Evolutionary conservation across 106 monocot genomes (phyloP).

Genomic region (Apostasia shenzhenica): DNA sequence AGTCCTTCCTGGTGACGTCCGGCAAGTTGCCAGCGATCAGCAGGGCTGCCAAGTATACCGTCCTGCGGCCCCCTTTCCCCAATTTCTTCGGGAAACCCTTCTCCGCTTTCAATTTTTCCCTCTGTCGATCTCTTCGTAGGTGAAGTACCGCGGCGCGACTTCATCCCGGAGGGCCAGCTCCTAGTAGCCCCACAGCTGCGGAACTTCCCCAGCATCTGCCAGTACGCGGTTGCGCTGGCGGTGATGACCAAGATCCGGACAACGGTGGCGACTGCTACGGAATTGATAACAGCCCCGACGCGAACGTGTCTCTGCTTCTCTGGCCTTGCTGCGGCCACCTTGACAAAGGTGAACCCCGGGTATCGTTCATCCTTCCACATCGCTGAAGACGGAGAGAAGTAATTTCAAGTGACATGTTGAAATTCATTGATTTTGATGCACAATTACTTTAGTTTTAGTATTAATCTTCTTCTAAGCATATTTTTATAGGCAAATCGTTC

Average conservation of each 20-base stretch:
- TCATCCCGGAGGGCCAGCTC: background rate
- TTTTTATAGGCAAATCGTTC: too few species aligned
- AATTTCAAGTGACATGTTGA: too few species aligned
- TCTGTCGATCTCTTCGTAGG: slow-evolving; percentile 18
- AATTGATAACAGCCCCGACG: background rate
- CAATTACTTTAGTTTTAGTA: too few species aligned
- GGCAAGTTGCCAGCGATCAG: background rate
- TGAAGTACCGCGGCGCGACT: slow-evolving; percentile 5
- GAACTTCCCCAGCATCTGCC: background rate
- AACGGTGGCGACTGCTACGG: background rate
- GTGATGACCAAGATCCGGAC: background rate
- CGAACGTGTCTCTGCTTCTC: background rate
- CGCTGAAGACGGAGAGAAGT: too few species aligned
- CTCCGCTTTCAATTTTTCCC: slow-evolving; percentile 8
- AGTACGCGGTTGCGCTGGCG: background rate
- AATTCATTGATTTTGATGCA: too few species aligned
- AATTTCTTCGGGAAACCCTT: background rate
- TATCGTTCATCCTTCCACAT: too few species aligned
- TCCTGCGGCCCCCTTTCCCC: slow-evolving; percentile 24
- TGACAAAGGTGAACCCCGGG: background rate
- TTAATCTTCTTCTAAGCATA: too few species aligned
- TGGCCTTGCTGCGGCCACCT: background rate
- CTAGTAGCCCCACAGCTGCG: background rate
- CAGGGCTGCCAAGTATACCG: slow-evolving; percentile 18
- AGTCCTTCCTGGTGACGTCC: slow-evolving; percentile 1